phyloP scores from a whole-genome alignment of 805 yeast genomes.

The Teunomyces stri region DNA sequence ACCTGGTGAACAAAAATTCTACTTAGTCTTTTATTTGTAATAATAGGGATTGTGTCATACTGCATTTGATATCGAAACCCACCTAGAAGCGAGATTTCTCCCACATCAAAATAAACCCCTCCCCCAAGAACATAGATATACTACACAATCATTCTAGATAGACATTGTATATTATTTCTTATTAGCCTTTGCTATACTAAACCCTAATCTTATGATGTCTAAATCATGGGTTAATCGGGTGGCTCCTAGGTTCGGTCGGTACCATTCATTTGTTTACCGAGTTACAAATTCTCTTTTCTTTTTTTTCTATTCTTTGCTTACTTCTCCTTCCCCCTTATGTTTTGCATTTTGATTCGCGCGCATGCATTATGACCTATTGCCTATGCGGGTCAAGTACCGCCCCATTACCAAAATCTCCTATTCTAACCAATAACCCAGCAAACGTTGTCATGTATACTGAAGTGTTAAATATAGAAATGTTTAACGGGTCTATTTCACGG shows the following conservation, averaged over 20 bases:
- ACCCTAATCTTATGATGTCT: too few species aligned
- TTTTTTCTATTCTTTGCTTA: background rate
- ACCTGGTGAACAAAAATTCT: too few species aligned
- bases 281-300: background rate
- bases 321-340: background rate
- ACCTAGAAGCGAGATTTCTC: too few species aligned
- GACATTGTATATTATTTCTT: too few species aligned
- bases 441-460: background rate
- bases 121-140: too few species aligned
- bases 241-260: background rate
- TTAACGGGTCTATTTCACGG: background rate
- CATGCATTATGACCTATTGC: background rate
- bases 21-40: too few species aligned
- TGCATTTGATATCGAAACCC: too few species aligned
- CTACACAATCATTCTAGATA: too few species aligned
- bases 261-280: background rate
- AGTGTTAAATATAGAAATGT: background rate
- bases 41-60: too few species aligned
- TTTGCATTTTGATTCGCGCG: slow-evolving; percentile 1
- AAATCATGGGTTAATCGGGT: too few species aligned
- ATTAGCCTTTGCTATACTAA: too few species aligned
- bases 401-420: background rate
- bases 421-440: background rate
- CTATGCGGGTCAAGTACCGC: background rate
- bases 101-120: too few species aligned